Percentiles rank a stretch among this genome's conserved stretches.
These are phyloP conservation scores for Heritiera littoralis DNA, from an alignment of 345 rosid genomes.

Conservation along the genomic window DNA sequence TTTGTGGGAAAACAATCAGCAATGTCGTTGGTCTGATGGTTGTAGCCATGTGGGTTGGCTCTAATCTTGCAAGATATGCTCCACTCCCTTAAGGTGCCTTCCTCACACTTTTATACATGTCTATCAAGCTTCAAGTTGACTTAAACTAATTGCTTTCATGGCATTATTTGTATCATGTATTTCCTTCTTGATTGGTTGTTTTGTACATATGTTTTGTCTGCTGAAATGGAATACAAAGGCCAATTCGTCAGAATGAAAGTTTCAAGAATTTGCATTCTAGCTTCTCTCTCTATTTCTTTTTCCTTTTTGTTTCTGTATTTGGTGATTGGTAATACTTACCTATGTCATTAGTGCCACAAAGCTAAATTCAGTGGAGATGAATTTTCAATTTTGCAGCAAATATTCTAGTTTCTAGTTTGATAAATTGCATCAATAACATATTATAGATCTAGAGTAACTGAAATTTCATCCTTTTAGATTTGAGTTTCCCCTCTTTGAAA, in stretches of 20 bases:
- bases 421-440: not conserved
- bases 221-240: no score
- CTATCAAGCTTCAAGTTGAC: not conserved
- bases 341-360: no score
- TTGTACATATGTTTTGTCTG: slow-evolving; percentile 5
- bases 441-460: not conserved
- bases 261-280: not conserved
- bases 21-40: slow-evolving; percentile 58
- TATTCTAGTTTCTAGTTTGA: not conserved
- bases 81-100: slow-evolving; percentile 91
- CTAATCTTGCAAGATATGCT: slow-evolving; percentile 72
- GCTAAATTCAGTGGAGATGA: no score
- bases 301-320: no score
- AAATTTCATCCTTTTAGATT: not conserved
- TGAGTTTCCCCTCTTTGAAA: not conserved
- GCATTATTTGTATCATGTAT: not conserved
- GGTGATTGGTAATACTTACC: no score
- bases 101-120: slow-evolving; percentile 31
- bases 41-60: slow-evolving; percentile 80
- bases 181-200: not conserved
- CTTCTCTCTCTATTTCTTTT: no score
- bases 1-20: slow-evolving; percentile 86
- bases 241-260: no score
- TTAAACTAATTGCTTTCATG: not conserved
- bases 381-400: no score